These are phyloP conservation scores for Phytophthora sp. DNA, from an alignment of 352 stramenopile genomes.

Conservation along the genomic window DNA sequence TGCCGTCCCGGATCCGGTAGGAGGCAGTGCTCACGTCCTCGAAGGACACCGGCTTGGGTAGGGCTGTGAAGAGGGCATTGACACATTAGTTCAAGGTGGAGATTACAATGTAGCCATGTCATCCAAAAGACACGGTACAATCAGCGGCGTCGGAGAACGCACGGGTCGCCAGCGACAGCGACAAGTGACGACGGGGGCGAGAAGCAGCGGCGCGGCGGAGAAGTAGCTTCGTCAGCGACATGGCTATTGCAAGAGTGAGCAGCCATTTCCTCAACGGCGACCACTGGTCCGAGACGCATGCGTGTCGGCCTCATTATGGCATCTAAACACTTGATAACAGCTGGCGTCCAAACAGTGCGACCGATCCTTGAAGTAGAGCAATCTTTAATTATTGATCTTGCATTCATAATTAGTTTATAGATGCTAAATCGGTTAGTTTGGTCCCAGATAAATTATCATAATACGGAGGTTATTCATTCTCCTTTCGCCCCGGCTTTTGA, in stretches of 20 bases:
- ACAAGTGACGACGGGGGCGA: slow-evolving; percentile 18
- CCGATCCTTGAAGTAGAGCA: slow-evolving; percentile 39
- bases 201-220: slow-evolving; percentile 19
- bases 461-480: too few species aligned
- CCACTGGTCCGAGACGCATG: slow-evolving; percentile 11
- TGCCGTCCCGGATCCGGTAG: slow-evolving; percentile 92
- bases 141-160: slow-evolving; percentile 25
- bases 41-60: slow-evolving; percentile 83
- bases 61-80: slow-evolving; percentile 3
- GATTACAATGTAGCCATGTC: slow-evolving; percentile 12
- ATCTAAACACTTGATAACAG: slow-evolving; percentile 27
- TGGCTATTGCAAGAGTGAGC: slow-evolving; percentile 34
- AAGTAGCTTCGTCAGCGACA: slow-evolving; percentile 32
- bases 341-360: slow-evolving; percentile 35
- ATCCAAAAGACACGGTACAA: slow-evolving; percentile 11
- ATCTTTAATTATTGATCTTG: too few species aligned
- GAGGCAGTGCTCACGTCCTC: slow-evolving; percentile 95
- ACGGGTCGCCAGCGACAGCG: slow-evolving; percentile 16
- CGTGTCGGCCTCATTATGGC: slow-evolving; percentile 1
- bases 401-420: too few species aligned
- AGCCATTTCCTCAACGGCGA: background rate
- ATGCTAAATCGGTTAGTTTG: too few species aligned
- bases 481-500: too few species aligned
- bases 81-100: slow-evolving; percentile 12
- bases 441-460: too few species aligned